Percentiles rank a stretch among this genome's conserved stretches.
These are phyloP conservation scores for Gardenia jasminoides DNA, from an alignment of 257 asterid species.

Conservation along the genomic window DNA sequence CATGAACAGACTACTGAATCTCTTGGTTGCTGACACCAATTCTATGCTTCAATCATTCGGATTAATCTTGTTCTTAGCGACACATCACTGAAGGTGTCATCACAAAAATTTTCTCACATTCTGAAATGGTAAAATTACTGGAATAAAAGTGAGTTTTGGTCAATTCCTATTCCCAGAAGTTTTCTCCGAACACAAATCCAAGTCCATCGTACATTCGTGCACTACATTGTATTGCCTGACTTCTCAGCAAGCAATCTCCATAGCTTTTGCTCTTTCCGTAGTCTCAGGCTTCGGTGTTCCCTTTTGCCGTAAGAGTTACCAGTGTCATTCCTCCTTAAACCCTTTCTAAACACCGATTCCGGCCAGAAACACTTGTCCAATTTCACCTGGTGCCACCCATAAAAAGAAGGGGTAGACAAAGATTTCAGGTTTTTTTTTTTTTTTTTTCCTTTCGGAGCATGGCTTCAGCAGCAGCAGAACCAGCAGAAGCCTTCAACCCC, in stretches of 20 bases:
- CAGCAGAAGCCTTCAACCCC: conserved; percentile 59
- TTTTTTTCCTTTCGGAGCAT: too few relatives aligned
- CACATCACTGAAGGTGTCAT: too few relatives aligned
- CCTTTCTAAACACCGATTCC: neutral
- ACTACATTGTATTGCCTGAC: too few relatives aligned
- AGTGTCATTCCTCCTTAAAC: neutral
- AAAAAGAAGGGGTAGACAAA: neutral
- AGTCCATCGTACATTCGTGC: too few relatives aligned
- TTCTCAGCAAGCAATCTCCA: too few relatives aligned
- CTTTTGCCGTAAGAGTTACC: too few relatives aligned
- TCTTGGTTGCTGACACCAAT: too few relatives aligned
- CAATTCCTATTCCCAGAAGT: neutral
- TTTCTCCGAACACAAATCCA: neutral
- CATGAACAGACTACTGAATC: neutral
- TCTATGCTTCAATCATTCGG: neutral
- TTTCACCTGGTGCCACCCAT: neutral
- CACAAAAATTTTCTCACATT: too few relatives aligned
- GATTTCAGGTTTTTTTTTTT: neutral
- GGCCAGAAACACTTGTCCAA: neutral
- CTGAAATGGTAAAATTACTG: too few relatives aligned
- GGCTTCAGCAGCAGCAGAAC: conserved; percentile 49
- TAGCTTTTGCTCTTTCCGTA: too few relatives aligned
- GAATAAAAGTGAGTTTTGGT: neutral
- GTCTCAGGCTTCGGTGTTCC: too few relatives aligned
- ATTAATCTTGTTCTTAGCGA: too few relatives aligned